phyloP scores from a whole-genome alignment of 495 filamentous ascomycete species.

The Schizothecium vesticola region DNA sequence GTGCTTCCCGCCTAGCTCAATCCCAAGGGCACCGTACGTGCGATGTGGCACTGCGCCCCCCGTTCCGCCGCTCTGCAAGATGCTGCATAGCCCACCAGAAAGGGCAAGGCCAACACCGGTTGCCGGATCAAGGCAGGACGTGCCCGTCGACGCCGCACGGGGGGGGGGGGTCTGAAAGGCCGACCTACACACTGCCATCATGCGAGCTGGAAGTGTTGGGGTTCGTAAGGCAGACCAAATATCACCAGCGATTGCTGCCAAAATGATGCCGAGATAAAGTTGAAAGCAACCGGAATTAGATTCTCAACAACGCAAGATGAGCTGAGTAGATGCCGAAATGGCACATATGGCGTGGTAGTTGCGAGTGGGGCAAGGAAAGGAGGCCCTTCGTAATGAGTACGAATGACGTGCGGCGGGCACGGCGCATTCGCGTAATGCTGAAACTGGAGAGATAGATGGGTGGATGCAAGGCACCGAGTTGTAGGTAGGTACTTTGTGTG shows the following conservation, averaged over 20 bases:
- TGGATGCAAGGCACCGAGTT: neutral
- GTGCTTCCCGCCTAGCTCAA: too few species aligned
- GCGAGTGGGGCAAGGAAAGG: neutral
- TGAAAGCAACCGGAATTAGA: neutral
- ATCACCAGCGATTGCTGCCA: neutral
- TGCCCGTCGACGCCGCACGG: too few species aligned
- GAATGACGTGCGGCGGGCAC: neutral
- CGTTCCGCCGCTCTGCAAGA: too few species aligned
- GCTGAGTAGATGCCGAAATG: neutral
- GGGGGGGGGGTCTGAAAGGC: too few species aligned
- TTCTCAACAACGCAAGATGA: neutral
- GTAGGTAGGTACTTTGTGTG: neutral
- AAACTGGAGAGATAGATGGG: neutral
- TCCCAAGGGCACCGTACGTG: too few species aligned
- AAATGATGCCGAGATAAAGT: neutral
- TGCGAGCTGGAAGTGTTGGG: neutral
- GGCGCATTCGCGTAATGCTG: neutral
- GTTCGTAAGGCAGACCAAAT: neutral
- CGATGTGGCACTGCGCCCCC: too few species aligned
- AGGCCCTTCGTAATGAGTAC: neutral
- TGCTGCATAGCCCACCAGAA: too few species aligned
- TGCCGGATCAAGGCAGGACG: neutral
- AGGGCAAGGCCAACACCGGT: neutral
- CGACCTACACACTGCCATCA: neutral
- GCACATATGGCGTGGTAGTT: neutral